A percentile compares a stretch with the other conserved stretches of the same genome.
Evolutionary conservation across 176 grass and related monocot species (phyloP).

Genomic region (Cenchrus fungigraminus): DNA sequence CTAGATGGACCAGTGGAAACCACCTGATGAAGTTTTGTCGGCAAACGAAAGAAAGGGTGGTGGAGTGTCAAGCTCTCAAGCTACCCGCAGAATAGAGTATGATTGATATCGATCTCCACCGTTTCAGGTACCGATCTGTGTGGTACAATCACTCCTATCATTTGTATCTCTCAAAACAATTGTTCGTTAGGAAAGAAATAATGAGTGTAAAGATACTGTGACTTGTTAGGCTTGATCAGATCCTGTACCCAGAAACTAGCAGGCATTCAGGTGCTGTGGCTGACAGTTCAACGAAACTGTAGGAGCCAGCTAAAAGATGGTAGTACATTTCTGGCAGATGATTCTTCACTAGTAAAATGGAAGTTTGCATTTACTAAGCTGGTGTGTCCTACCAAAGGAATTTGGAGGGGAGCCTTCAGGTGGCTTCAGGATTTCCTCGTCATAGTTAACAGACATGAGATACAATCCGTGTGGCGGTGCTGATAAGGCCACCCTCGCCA

Average conservation of each 20-base stretch:
- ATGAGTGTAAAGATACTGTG: background rate
- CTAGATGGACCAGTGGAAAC: too few relatives aligned
- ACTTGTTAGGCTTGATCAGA: background rate
- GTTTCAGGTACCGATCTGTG: too few relatives aligned
- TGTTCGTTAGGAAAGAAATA: too few relatives aligned
- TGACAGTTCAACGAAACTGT: constrained; percentile 8
- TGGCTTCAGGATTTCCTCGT: constrained; percentile 68
- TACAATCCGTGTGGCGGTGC: constrained; percentile 83
- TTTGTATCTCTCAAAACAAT: too few relatives aligned
- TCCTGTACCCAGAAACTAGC: constrained; percentile 14
- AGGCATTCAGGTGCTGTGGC: background rate
- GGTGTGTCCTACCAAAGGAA: constrained; percentile 77
- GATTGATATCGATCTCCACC: too few relatives aligned
- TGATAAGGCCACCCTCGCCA: constrained; percentile 77
- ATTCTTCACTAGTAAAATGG: constrained; percentile 40
- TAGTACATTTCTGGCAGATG: background rate
- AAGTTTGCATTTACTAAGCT: constrained; percentile 88
- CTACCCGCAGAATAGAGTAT: too few relatives aligned
- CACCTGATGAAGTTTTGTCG: too few relatives aligned
- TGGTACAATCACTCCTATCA: too few relatives aligned
- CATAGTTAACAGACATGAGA: constrained; percentile 88
- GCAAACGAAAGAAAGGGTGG: too few relatives aligned
- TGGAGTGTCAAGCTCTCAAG: too few relatives aligned
- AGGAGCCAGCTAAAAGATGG: background rate
- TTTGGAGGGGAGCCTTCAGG: constrained; percentile 66